Conservation (phyloP, 1,139 yeast genomes). For the Yamadazyma triangularis region DNA sequence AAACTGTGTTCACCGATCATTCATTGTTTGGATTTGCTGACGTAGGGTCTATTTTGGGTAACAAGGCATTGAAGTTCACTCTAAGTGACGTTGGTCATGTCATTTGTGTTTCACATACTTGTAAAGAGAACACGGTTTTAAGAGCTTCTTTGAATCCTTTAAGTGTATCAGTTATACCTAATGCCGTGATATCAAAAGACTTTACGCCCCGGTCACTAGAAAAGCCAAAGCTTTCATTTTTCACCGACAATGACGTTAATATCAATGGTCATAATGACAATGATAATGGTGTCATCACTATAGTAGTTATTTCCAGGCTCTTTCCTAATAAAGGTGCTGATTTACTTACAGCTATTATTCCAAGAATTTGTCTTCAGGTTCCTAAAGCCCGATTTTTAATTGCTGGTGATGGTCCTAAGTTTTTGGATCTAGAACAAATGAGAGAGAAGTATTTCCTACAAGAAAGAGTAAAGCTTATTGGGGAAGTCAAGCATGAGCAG, state of each 20-base stretch:
- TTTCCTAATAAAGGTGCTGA: slow-evolving; percentile 98
- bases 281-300: slow-evolving; percentile 56
- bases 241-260: too few species aligned
- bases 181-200: slow-evolving; percentile 85
- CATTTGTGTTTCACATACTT: slow-evolving; percentile 93
- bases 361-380: slow-evolving; percentile 66
- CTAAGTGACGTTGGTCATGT: slow-evolving; percentile 86
- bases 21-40: slow-evolving; percentile 93
- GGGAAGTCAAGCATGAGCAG: slow-evolving; percentile 87
- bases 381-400: slow-evolving; percentile 71
- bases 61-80: slow-evolving; percentile 79
- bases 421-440: slow-evolving; percentile 94
- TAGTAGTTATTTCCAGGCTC: slow-evolving; percentile 85
- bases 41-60: slow-evolving; percentile 77
- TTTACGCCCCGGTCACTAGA: slow-evolving; percentile 55
- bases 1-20: slow-evolving; percentile 92
- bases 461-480: slow-evolving; percentile 80
- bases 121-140: slow-evolving; percentile 91
- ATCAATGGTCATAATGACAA: slow-evolving; percentile 1
- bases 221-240: too few species aligned
- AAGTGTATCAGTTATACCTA: slow-evolving; percentile 86
- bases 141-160: slow-evolving; percentile 80
- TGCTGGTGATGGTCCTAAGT: slow-evolving; percentile 98
- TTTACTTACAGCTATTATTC: slow-evolving; percentile 77
- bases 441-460: slow-evolving; percentile 82